Base-by-base conservation (phyloP, 441 rosid species). In the Viola pubescens region DNA sequence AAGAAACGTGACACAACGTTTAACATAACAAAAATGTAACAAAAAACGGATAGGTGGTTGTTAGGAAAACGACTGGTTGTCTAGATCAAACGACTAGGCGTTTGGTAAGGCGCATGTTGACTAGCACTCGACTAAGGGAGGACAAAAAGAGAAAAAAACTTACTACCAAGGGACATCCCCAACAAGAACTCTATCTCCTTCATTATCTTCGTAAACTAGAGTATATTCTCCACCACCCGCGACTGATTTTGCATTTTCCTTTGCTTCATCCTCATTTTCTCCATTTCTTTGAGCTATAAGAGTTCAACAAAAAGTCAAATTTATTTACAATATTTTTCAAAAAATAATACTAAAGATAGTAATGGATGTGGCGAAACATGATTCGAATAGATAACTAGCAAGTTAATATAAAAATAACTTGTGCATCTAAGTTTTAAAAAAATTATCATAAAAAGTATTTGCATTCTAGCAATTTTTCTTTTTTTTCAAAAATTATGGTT, bases 131-230 rank as follows among this genome's bases (percentile, higher is more conserved):
- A 9, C 34, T 11, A 26, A 13, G 37, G 42, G 42, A 45, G 52
- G 56, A 48, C 38, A 7, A 42, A 4, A 46, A 48, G 34, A 12
- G 1, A 40, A 8, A 11, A 16, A 65, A 70, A 38, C 70, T 63
- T 73, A 77, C 78, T 64, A 64, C 81, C 81, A 77, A 37, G 81
- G 81, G 61, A 76, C 77, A 70, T 67, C 71, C 5, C 71, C 71
- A 49, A 61, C 71, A 13, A 67, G 66, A 12, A 67, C 56, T 26
- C 66, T 77, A 62, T 77, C 81, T 14, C 78, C 81, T 64, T 77
- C 81, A 42, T 63, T 63, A 60, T 77, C 81, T 66, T 77, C 78
- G 7, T 77, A 77, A 40, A 77, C 73, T 3, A 77, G 77, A 40
- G 81, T 73, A 48, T 61, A 67, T 43, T 61, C 62, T n/a, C 62